Evolutionary conservation across 1,139 yeast genomes (phyloP).

Genomic region (Geotrichum australiense): DNA sequence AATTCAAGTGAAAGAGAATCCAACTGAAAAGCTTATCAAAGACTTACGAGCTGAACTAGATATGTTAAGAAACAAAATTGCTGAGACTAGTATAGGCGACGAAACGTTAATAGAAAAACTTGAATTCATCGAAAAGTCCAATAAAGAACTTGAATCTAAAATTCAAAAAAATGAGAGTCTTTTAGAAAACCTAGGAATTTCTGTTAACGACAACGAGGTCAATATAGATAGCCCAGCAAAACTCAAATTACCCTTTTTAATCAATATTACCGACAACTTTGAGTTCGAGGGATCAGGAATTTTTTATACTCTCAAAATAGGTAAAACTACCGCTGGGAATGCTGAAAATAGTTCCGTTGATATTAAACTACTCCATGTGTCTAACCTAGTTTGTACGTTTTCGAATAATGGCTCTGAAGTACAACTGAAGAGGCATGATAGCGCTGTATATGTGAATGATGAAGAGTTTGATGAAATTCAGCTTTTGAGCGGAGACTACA

Average conservation of each 20-base stretch:
- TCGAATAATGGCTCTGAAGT: constrained; percentile 20
- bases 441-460: constrained; percentile 27
- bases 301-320: constrained; percentile 1
- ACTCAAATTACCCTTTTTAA: constrained; percentile 28
- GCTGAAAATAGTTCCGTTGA: constrained; percentile 20
- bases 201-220: constrained; percentile 15
- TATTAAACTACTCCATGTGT: constrained; percentile 25
- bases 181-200: constrained; percentile 29
- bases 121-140: constrained; percentile 25
- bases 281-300: no score
- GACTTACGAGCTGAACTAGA: constrained; percentile 29
- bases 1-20: constrained; percentile 22
- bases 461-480: constrained; percentile 15
- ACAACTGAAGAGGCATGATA: constrained; percentile 17
- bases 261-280: constrained; percentile 27
- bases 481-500: constrained; percentile 25
- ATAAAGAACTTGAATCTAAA: constrained; percentile 25
- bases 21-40: constrained; percentile 27
- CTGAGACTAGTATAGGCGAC: neutral
- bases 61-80: constrained; percentile 19
- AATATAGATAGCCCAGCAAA: constrained; percentile 29
- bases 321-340: constrained; percentile 25
- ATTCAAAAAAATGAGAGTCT: constrained; percentile 23
- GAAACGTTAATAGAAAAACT: constrained; percentile 25
- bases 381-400: constrained; percentile 23